These are phyloP conservation scores for Neurospora sp. DNA, from an alignment of 495 filamentous ascomycete genomes.

Conservation along the genomic window DNA sequence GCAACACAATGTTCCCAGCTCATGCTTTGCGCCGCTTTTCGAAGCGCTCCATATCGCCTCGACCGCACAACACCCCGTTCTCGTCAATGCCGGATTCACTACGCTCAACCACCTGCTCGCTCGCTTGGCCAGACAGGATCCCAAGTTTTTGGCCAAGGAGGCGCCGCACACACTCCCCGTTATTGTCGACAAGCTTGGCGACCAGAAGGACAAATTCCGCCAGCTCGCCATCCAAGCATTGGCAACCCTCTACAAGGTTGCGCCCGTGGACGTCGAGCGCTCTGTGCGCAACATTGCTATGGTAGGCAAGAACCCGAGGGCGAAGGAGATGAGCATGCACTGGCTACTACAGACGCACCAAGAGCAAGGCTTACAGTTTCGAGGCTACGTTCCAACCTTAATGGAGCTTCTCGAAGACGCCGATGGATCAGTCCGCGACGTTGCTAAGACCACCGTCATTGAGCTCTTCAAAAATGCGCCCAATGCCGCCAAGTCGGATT, in stretches of 20 bases:
- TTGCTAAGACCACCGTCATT: conserved; percentile 69
- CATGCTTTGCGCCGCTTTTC: conserved; percentile 60
- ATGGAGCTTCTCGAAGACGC: conserved; percentile 85
- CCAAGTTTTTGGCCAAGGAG: conserved; percentile 53
- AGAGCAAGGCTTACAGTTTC: conserved; percentile 66
- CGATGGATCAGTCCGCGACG: conserved; percentile 73
- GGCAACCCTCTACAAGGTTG: conserved; percentile 59
- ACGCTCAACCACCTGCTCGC: conserved; percentile 77
- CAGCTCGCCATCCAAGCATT: conserved; percentile 60
- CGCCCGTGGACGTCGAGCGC: conserved; percentile 63
- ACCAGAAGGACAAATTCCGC: conserved; percentile 75
- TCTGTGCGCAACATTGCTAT: conserved; percentile 69
- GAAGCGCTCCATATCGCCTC: conserved; percentile 62
- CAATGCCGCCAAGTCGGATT: conserved; percentile 72
- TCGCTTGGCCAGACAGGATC: conserved; percentile 71
- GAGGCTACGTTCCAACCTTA: conserved; percentile 67
- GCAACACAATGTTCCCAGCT: conserved; percentile 71
- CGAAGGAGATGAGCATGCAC: conserved; percentile 72
- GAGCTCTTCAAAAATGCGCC: conserved; percentile 81
- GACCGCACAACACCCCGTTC: conserved; percentile 54
- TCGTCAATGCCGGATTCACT: conserved; percentile 69
- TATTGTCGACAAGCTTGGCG: conserved; percentile 77
- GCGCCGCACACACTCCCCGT: conserved; percentile 58
- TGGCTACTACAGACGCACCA: conserved; percentile 82
- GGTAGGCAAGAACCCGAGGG: conserved; percentile 64